Base-by-base conservation (phyloP, 768 basidiomycete species). In the Boletus tomentosulus region DNA sequence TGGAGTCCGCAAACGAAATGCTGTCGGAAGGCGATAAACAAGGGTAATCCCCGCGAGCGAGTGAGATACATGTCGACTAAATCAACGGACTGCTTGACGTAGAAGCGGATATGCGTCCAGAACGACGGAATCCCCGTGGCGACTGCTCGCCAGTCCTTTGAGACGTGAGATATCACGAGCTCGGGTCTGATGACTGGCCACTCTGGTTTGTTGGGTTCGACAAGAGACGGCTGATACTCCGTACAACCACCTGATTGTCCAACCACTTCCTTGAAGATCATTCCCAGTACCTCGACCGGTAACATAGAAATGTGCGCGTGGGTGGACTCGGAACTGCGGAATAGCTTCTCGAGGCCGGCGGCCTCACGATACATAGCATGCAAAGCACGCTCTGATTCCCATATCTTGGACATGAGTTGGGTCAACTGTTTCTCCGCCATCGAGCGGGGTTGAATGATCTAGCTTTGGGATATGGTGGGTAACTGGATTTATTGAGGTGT, bases 91-190 rank as follows among this genome's bases (percentile, higher is more conserved):
- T 68, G 69, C n/a, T 57, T 39, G 56, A 70, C 50, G 49, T 57
- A 57, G 39, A 68, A 63, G 39, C 39, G 57, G 34, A 68, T 61
- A 25, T 58, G 53, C 5, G 71, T 70, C 78, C 79, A 81, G 19
- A 80, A 61, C 30, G 65, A 54, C 6, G 77, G 71, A 5, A 67
- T 70, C 35, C 65, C 67, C 28, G 74, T 49, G 30, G 74, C 74
- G 41, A 75, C 59, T 22, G 65, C 58, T 53, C 77, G 66, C 79
- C 79, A 80, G 50, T 68, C 57, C 38, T 57, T 67, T 51, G 75
- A 79, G 33, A 80, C 71, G 38, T 70, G 71, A 43, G 76, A 74
- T 34, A 76, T 50, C 28, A 76, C 55, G 13, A 78, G 54, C 50
- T 69, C 67, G 1, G 67, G 62, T 51, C 65, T 57, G 9, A 39